A percentile compares a stretch with the other conserved stretches of the same genome.
Evolutionary conservation across 169 alveolate genomes (phyloP).

Genomic region (Plasmodium inui): DNA sequence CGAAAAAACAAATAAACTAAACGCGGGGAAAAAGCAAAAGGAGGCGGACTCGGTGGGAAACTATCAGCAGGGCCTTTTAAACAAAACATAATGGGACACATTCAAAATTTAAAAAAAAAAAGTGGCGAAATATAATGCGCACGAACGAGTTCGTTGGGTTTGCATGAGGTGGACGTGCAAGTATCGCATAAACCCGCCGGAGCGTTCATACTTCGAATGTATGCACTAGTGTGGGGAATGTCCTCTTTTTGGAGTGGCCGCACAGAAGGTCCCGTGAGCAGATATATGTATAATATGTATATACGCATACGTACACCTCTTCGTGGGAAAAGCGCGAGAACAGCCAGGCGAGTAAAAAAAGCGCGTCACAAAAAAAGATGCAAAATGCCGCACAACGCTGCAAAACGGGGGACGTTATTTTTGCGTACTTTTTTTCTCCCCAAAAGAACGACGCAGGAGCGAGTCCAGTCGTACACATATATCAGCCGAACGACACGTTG

Average conservation of each 20-base stretch:
- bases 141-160: not conserved
- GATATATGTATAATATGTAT: not conserved
- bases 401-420: not conserved
- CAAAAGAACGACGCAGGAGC: not conserved
- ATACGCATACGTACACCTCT: not conserved
- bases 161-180: not conserved
- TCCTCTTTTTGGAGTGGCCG: not conserved
- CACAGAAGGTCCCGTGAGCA: not conserved
- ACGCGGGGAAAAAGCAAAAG: not conserved
- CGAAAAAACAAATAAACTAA: not conserved
- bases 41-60: not conserved
- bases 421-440: not conserved
- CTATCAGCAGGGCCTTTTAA: not conserved
- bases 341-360: not conserved
- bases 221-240: not conserved
- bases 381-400: not conserved
- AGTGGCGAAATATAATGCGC: not conserved
- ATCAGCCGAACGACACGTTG: not conserved
- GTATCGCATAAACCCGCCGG: not conserved
- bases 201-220: not conserved
- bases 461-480: not conserved
- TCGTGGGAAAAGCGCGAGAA: not conserved
- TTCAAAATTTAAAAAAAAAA: not conserved
- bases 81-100: not conserved
- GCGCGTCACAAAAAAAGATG: not conserved